These are phyloP conservation scores for Fusarium sp. DNA, from an alignment of 2,329 filamentous ascomycete genomes.

Conservation along the genomic window DNA sequence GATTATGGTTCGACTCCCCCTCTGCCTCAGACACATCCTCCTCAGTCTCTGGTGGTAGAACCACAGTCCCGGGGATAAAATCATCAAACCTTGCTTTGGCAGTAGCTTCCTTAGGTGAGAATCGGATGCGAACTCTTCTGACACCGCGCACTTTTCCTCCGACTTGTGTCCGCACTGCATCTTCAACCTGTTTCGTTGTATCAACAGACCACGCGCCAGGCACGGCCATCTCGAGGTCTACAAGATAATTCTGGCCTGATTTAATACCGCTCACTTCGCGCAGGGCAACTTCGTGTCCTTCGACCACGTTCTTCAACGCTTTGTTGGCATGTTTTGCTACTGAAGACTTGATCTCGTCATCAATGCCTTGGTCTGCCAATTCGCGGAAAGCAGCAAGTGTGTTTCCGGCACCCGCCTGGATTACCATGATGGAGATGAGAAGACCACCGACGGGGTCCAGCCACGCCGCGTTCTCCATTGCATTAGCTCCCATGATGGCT, in stretches of 20 bases:
- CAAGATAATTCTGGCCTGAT: conserved; percentile 94
- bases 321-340: conserved; percentile 75
- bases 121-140: conserved; percentile 84
- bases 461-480: conserved; percentile 88
- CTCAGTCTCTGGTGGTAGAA: conserved; percentile 71
- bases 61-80: conserved; percentile 76
- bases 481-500: conserved; percentile 90
- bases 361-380: conserved; percentile 89
- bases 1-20: conserved; percentile 51
- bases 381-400: conserved; percentile 85
- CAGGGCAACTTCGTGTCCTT: conserved; percentile 73
- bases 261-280: conserved; percentile 90
- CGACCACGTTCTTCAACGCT: conserved; percentile 66
- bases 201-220: conserved; percentile 82
- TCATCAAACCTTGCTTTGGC: conserved; percentile 77
- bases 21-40: conserved; percentile 51
- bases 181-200: conserved; percentile 77
- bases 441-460: conserved; percentile 94
- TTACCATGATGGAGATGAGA: conserved; percentile 92
- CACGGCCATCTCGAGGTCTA: conserved; percentile 88
- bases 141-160: conserved; percentile 85
- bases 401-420: conserved; percentile 90
- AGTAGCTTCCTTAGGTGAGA: conserved; percentile 75
- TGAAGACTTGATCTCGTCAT: conserved; percentile 81
- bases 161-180: conserved; percentile 76